phyloP scores from a whole-genome alignment of 176 grass and related monocot species.

The Canna indica region DNA sequence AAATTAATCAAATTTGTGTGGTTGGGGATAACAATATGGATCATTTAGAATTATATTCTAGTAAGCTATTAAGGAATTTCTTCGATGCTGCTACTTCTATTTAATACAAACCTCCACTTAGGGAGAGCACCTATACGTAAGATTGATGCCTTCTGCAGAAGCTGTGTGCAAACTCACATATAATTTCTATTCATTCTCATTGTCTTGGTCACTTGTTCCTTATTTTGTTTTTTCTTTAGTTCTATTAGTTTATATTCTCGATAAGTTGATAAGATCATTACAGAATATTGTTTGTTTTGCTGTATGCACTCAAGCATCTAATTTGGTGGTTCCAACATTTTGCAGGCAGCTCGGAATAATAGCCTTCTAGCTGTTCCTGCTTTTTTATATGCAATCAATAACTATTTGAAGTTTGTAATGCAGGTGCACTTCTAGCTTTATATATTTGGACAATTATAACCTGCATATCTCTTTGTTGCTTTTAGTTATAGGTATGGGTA shows the following conservation, averaged over 20 bases:
- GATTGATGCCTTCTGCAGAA: not conserved
- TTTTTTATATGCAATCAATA: conserved; percentile 18
- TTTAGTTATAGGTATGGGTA: not conserved
- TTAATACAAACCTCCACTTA: not conserved
- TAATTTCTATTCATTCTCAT: not conserved
- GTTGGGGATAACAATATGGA: not conserved
- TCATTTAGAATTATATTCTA: not conserved
- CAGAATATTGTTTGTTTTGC: not conserved
- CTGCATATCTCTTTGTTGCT: not conserved
- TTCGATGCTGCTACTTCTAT: not conserved
- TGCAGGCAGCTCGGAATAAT: conserved; percentile 24
- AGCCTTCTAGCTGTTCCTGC: conserved; percentile 20
- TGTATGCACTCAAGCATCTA: not conserved
- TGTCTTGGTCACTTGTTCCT: not conserved
- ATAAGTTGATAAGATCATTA: not conserved
- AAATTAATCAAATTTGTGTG: not conserved
- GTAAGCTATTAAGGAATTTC: not conserved
- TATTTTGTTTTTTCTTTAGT: not conserved
- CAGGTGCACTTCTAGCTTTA: not conserved
- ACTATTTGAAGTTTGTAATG: conserved; percentile 20
- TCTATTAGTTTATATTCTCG: not conserved
- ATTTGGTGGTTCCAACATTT: not conserved
- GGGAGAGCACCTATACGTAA: not conserved
- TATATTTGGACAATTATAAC: not conserved
- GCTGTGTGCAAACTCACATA: not conserved